Evolutionary conservation across 345 rosid species (phyloP), one percentile per base, ranked within the genome.

Genomic region (Eucalyptus tenuipes): DNA sequence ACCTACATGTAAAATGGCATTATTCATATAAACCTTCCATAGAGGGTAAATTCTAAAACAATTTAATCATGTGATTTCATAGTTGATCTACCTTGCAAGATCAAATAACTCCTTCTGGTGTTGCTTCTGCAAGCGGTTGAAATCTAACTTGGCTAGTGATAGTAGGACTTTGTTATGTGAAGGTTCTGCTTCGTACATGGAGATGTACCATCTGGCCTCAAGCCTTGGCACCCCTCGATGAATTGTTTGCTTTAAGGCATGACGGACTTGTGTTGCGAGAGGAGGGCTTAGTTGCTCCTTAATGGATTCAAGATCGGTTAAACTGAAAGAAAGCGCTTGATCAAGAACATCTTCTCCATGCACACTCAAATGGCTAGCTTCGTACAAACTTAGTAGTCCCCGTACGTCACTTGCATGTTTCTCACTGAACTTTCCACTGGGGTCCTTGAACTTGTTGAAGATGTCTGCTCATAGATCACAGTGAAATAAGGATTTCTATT

Each of bases 71-170:
- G 59, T 53, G 59, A 53, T 53, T 53, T 8, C 10, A 18, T 20
- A 22, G 3, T 53, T 53, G 25, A 53, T 53, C 11, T 20, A 91
- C 90, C 66, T 90, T 10, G 89, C 2, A 44, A 91, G 85, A 4
- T 52, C 75, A 27, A 45, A 61, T 5, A 92, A 85, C 31, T 93
- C 91, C 42, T 89, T 85, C 66, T 86, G 88, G 50, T 92, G 92
- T 15, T 27, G 12, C 17, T 85, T 59, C 59, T 92, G 92, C 45
- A 91, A 40, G 4, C 42, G 13, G 86, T 89, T 90, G 89, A 93
- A 93, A 49, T 92, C 92, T 22, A 92, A n/a, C 87, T 92, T 93
- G 25, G 93, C 92, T 85, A 93, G 86, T 8, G 80, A 64, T 40
- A 92, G 61, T 12, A 93, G 50, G 20, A 33, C n/a, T 37, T 80